Evolutionary conservation across 1,284 basidiomycete species (phyloP), one percentile per base, ranked within the genome.

Genomic region (Tetrapyrgos nigripes): DNA sequence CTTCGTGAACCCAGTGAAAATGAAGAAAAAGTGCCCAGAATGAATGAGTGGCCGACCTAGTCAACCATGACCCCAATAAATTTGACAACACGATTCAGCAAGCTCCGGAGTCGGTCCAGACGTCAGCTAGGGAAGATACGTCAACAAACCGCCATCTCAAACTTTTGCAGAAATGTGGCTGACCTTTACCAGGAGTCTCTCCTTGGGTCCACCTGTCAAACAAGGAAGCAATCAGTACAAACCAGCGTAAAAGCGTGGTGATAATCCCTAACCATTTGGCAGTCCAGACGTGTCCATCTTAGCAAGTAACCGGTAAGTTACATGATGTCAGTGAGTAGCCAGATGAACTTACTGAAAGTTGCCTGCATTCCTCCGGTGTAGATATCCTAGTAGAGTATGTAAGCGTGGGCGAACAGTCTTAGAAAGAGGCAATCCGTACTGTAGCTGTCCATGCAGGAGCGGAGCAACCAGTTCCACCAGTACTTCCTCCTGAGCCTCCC

Each of bases 151-250:
- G 17, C n/a, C 37, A n/a, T 4, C 5, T 40, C 37, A n/a, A 40
- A n/a, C n/a, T 9, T 11, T 5, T 8, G 6, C 37, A 17, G 6
- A 17, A 11, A 9, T 9, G 4, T 40, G 14, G n/a, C n/a, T n/a
- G n/a, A 40, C 37, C 37, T 40, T 40, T 11, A n/a, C 83, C 83
- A 14, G 85, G 85, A 47, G 73, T 79, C 62, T 87, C 85, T 48
- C 72, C 79, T 66, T 84, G 72, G n/a, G 84, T 85, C 85, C 85
- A 88, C 83, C 83, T 83, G 79, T 80, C 78, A 80, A 83, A n/a
- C 83, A 62, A 3, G 26, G 4, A 33, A 37, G 27, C 46, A 19
- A 35, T 56, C 23, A 11, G n/a, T n/a, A 10, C 17, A 29, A n/a
- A 19, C n/a, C 14, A 14, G 21, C 23, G 6, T 33, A 24, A 2